These are phyloP conservation scores for Oryza punctata DNA, from an alignment of 176 grass and related monocot species.

Conservation along the genomic window DNA sequence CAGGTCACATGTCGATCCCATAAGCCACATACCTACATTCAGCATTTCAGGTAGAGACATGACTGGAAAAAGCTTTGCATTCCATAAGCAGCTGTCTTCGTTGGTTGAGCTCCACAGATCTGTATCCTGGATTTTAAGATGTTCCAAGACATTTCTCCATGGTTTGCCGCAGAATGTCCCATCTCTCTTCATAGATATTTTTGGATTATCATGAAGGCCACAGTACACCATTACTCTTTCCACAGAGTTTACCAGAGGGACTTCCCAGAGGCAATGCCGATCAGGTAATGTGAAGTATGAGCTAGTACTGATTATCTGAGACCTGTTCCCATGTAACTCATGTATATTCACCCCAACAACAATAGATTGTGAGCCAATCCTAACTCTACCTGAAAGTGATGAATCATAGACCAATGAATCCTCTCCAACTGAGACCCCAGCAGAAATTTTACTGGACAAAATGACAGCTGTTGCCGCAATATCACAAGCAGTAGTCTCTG, in stretches of 20 bases:
- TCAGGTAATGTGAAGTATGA: constrained; percentile 68
- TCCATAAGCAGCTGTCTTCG: constrained; percentile 87
- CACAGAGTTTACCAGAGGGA: constrained; percentile 67
- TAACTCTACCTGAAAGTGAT: constrained; percentile 67
- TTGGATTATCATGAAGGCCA: constrained; percentile 92
- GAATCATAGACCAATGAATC: constrained; percentile 94
- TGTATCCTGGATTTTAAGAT: constrained; percentile 66
- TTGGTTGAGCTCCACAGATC: constrained; percentile 64
- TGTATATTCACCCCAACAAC: constrained; percentile 73
- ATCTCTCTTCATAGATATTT: constrained; percentile 51
- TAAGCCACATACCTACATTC: constrained; percentile 77
- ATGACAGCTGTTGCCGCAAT: constrained; percentile 81
- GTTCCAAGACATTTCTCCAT: constrained; percentile 75
- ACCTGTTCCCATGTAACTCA: constrained; percentile 36
- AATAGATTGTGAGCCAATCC: constrained; percentile 86
- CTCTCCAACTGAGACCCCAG: constrained; percentile 78
- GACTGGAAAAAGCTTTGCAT: constrained; percentile 77
- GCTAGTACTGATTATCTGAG: constrained; percentile 31
- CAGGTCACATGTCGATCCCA: constrained; percentile 49
- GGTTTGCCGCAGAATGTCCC: constrained; percentile 93
- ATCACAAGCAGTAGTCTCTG: constrained; percentile 84
- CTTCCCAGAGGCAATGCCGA: constrained; percentile 93
- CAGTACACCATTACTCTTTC: constrained; percentile 80
- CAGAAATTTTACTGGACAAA: constrained; percentile 80
- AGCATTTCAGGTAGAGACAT: constrained; percentile 73